These are phyloP conservation scores for Lipomyces sp. DNA, from an alignment of 805 yeast genomes.

Conservation along the genomic window DNA sequence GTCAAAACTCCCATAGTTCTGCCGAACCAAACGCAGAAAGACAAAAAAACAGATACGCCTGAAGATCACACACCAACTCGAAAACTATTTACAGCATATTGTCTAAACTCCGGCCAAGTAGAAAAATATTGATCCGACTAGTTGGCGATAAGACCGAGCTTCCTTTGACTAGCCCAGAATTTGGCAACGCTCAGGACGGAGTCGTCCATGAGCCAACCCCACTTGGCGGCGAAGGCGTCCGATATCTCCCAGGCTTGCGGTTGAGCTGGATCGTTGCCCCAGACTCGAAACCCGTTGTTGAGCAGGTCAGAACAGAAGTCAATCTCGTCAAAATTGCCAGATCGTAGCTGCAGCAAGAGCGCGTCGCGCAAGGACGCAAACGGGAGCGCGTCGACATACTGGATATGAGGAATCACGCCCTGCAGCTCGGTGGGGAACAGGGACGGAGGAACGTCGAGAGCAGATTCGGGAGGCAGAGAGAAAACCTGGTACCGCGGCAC, in stretches of 20 bases:
- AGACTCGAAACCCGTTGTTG: constrained; percentile 19
- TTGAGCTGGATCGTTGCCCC: constrained; percentile 20
- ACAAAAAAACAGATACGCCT: no score
- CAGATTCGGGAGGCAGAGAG: not conserved
- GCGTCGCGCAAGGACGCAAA: constrained; percentile 16
- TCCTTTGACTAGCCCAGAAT: constrained; percentile 22
- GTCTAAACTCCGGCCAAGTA: no score
- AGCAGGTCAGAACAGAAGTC: constrained; percentile 22
- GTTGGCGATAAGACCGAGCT: not conserved
- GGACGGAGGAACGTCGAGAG: constrained; percentile 7
- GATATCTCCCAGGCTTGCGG: constrained; percentile 23
- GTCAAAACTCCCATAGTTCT: no score
- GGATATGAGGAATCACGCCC: constrained; percentile 19
- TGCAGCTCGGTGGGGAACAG: constrained; percentile 19
- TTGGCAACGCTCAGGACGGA: constrained; percentile 13
- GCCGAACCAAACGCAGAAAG: no score
- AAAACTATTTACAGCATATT: no score
- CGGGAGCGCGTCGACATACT: constrained; percentile 24
- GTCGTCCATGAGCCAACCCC: constrained; percentile 22
- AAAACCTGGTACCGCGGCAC: constrained; percentile 19
- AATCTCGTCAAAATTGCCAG: constrained; percentile 19
- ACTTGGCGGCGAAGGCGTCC: constrained; percentile 17
- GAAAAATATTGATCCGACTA: not conserved
- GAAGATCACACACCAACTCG: no score
- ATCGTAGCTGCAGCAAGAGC: constrained; percentile 8